Conservation (phyloP, 805 yeast species). For the Huiozyma sinensis region DNA sequence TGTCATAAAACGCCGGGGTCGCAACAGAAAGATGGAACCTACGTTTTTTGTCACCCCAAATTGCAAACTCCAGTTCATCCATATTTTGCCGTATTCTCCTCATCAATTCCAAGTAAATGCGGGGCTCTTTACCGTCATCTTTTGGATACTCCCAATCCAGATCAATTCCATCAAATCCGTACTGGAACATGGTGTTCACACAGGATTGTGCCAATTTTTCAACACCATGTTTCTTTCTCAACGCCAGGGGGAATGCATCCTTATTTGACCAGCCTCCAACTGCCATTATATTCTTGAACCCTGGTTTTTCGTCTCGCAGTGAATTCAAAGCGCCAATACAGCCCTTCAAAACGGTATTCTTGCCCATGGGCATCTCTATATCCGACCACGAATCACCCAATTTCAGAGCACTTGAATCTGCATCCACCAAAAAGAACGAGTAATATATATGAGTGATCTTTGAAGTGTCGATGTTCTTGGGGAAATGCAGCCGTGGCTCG, state of each 20-base stretch:
- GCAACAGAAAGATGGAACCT: constrained; percentile 57
- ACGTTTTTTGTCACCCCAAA: constrained; percentile 9
- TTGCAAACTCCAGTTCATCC: constrained; percentile 28
- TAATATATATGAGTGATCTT: constrained; percentile 60
- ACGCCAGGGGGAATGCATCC: constrained; percentile 37
- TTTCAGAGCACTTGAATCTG: constrained; percentile 40
- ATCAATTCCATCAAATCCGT: constrained; percentile 83
- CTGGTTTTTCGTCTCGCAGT: constrained; percentile 14
- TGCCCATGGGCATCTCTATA: constrained; percentile 28
- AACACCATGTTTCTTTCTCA: constrained; percentile 30
- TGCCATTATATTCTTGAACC: constrained; percentile 52
- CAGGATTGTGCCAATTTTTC: constrained; percentile 41
- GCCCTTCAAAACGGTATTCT: constrained; percentile 30
- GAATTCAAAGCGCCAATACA: constrained; percentile 38
- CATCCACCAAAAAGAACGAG: constrained; percentile 59
- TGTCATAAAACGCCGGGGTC: constrained; percentile 53
- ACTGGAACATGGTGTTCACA: constrained; percentile 35
- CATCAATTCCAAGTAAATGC: constrained; percentile 35
- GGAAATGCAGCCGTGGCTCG: constrained; percentile 44
- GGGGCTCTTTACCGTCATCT: constrained; percentile 33
- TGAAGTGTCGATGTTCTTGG: constrained; percentile 48
- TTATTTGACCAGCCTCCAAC: constrained; percentile 74
- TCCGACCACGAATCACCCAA: constrained; percentile 64
- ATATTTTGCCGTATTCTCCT: constrained; percentile 31
- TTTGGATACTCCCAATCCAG: constrained; percentile 91